These are phyloP conservation scores for maize (Zea mays) DNA, from an alignment of 176 grass and related monocot species.

Conservation along the genomic window Zm-B73-REFERENCE-NAM-5.0 NC_050099.1:11868001-11868500, in stretches of 20 bases:
- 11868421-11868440: too few species aligned
- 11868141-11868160: not conserved
- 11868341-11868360: too few species aligned
- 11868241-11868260: not conserved
- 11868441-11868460: too few species aligned
- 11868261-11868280: not conserved
- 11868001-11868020: not conserved
- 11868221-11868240: not conserved
- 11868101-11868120: not conserved
- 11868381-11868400: too few species aligned
- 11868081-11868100: not conserved
- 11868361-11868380: too few species aligned
- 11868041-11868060: not conserved
- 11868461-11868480: too few species aligned
- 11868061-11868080: not conserved
- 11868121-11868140: not conserved
- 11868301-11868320: not conserved
- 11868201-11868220: not conserved
- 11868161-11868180: not conserved
- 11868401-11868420: too few species aligned
- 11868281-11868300: not conserved
- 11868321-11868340: too few species aligned
- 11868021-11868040: not conserved
- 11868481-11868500: too few species aligned
- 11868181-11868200: not conserved